Evolutionary conservation across 768 basidiomycete genomes (phyloP).

Genomic region (Cystoderma amianthinum): DNA sequence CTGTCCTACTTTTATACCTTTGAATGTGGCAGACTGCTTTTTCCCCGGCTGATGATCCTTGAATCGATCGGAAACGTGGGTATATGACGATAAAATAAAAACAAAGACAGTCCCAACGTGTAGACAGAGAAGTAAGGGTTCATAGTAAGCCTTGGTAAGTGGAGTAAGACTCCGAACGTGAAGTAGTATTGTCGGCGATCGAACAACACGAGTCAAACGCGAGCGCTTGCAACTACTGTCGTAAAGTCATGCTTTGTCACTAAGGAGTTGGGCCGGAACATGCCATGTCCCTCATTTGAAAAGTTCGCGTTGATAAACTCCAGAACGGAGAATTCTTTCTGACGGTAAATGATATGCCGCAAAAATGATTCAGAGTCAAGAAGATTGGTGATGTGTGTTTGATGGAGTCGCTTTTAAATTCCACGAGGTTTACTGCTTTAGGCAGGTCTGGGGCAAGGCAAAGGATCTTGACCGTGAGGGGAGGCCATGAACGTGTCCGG

Average conservation of each 20-base stretch:
- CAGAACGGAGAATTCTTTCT: conserved; percentile 14
- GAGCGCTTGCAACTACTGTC: conserved; percentile 36
- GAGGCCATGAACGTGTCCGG: conserved; percentile 52
- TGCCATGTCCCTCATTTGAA: conserved; percentile 16
- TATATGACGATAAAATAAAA: conserved; percentile 62
- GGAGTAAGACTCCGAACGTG: conserved; percentile 64
- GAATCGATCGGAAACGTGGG: conserved; percentile 75
- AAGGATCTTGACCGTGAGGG: conserved; percentile 35
- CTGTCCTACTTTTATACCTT: conserved; percentile 53
- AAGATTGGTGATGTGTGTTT: conserved; percentile 19
- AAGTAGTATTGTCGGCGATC: conserved; percentile 55
- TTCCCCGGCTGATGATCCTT: conserved; percentile 45
- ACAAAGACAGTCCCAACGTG: conserved; percentile 71
- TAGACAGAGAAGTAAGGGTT: conserved; percentile 58
- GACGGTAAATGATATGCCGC: conserved; percentile 12
- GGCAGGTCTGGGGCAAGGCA: conserved; percentile 47
- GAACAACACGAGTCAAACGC: conserved; percentile 56
- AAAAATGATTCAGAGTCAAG: conserved; percentile 20
- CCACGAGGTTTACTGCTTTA: conserved; percentile 43
- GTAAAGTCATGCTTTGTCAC: conserved; percentile 19
- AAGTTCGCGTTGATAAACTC: conserved; percentile 8
- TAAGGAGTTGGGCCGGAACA: conserved; percentile 16
- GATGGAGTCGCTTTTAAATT: conserved; percentile 15
- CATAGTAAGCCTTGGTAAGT: conserved; percentile 55
- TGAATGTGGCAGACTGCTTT: conserved; percentile 24